These are phyloP conservation scores for Fusarium luffae DNA, from an alignment of 2,329 filamentous ascomycete species.

Conservation along the genomic window DNA sequence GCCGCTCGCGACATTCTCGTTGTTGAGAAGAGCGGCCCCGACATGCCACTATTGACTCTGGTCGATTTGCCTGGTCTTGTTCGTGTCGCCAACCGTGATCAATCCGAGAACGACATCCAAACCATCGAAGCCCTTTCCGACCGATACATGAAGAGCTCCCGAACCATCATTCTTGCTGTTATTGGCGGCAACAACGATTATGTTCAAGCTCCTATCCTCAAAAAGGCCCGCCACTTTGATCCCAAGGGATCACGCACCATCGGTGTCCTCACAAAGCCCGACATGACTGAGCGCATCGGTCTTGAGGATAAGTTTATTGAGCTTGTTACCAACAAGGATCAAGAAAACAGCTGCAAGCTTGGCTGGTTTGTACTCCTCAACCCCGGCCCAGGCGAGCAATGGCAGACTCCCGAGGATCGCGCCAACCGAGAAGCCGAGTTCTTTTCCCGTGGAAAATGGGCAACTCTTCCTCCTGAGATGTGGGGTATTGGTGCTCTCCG, in stretches of 20 bases:
- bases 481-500: slow-evolving; percentile 60
- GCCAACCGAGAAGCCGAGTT: slow-evolving; percentile 59
- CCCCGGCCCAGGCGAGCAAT: slow-evolving; percentile 59
- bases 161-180: slow-evolving; percentile 67
- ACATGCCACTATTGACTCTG: slow-evolving; percentile 69
- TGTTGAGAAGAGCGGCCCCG: slow-evolving; percentile 68
- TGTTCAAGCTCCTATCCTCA: slow-evolving; percentile 63
- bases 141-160: slow-evolving; percentile 65
- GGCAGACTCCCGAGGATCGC: slow-evolving; percentile 57
- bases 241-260: slow-evolving; percentile 61
- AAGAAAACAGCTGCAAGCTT: slow-evolving; percentile 61
- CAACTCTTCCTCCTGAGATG: slow-evolving; percentile 58
- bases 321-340: slow-evolving; percentile 63
- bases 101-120: slow-evolving; percentile 63
- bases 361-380: slow-evolving; percentile 65
- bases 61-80: slow-evolving; percentile 72
- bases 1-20: slow-evolving; percentile 65
- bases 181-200: slow-evolving; percentile 67
- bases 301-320: slow-evolving; percentile 66
- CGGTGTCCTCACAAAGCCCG: slow-evolving; percentile 64
- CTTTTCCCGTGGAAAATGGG: slow-evolving; percentile 62
- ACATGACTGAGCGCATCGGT: slow-evolving; percentile 64
- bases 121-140: slow-evolving; percentile 64
- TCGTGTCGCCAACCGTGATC: slow-evolving; percentile 62
- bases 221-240: slow-evolving; percentile 63